phyloP scores from a whole-genome alignment of 768 basidiomycete genomes.

The Mrakia hoshinonis region DNA sequence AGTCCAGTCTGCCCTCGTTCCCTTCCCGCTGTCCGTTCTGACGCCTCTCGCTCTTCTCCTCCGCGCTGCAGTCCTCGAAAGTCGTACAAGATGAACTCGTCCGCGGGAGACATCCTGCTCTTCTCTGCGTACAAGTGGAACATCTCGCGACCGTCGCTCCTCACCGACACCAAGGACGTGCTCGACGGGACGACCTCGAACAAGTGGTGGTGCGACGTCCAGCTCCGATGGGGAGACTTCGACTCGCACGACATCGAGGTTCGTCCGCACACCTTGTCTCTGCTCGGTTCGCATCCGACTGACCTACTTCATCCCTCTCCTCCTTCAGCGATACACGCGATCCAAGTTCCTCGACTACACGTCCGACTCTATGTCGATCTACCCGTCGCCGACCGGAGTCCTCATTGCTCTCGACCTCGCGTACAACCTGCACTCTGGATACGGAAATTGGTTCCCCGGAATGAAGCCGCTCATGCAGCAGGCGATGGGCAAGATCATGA shows the following conservation, averaged over 20 bases:
- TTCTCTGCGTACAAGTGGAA: conserved; percentile 94
- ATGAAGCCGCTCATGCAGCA: conserved; percentile 96
- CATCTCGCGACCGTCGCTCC: conserved; percentile 87
- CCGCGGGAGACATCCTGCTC: conserved; percentile 94
- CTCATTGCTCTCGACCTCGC: conserved; percentile 99
- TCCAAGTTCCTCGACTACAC: conserved; percentile 96
- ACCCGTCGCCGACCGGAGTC: conserved; percentile 96
- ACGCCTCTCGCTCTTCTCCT: neutral
- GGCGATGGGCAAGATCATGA: conserved; percentile 99
- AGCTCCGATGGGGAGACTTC: conserved; percentile 95
- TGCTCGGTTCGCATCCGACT: neutral
- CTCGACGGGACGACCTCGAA: conserved; percentile 96
- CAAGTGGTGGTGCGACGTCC: conserved; percentile 92
- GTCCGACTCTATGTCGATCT: conserved; percentile 91
- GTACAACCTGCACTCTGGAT: conserved; percentile 96
- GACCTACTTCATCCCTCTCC: neutral
- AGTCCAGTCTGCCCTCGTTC: neutral
- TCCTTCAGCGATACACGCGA: conserved; percentile 69
- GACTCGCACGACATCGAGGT: conserved; percentile 93
- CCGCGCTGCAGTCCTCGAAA: conserved; percentile 64
- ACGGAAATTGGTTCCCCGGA: conserved; percentile 99
- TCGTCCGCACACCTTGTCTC: neutral
- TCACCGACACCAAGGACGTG: conserved; percentile 91
- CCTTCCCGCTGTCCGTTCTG: neutral
- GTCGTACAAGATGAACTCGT: conserved; percentile 99